phyloP scores from a whole-genome alignment of 2,329 filamentous ascomycete genomes.

The Penicillium sp. region DNA sequence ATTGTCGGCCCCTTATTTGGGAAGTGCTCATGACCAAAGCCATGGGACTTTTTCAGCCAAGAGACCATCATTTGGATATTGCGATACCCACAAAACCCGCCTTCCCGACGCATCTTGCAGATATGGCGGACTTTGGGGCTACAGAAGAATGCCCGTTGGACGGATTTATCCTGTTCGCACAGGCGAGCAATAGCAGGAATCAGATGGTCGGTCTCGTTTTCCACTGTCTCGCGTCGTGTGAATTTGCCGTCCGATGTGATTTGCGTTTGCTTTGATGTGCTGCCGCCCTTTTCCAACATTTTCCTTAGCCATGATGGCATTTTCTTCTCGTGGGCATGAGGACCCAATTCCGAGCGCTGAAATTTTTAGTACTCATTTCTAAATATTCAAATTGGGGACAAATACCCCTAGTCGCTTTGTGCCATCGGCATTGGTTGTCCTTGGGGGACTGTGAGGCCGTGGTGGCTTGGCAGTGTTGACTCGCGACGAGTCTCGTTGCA shows the following conservation, averaged over 20 bases:
- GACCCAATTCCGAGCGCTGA: slow-evolving; percentile 64
- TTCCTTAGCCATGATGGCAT: slow-evolving; percentile 71
- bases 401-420: slow-evolving; percentile 36
- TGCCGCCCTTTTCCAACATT: slow-evolving; percentile 61
- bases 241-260: slow-evolving; percentile 47
- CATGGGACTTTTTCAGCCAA: slow-evolving; percentile 64
- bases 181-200: slow-evolving; percentile 64
- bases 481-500: slow-evolving; percentile 15
- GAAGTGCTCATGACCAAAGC: slow-evolving; percentile 62
- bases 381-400: background rate
- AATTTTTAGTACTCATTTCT: slow-evolving; percentile 18
- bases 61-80: slow-evolving; percentile 92
- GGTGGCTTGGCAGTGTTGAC: slow-evolving; percentile 14
- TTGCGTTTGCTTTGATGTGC: slow-evolving; percentile 55
- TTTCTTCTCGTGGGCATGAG: slow-evolving; percentile 68
- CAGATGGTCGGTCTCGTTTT: slow-evolving; percentile 55
- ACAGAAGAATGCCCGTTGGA: slow-evolving; percentile 75
- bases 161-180: slow-evolving; percentile 63
- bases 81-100: slow-evolving; percentile 90
- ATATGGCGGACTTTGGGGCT: slow-evolving; percentile 74
- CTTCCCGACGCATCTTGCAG: slow-evolving; percentile 77
- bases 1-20: slow-evolving; percentile 67
- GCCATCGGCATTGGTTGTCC: slow-evolving; percentile 14
- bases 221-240: slow-evolving; percentile 43
- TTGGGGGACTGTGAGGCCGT: slow-evolving; percentile 18